Percentiles rank a stretch among this genome's conserved stretches.
Evolutionary conservation across 495 filamentous ascomycete species (phyloP).

Genomic region (Pseudomonodictys pantanalensis): DNA sequence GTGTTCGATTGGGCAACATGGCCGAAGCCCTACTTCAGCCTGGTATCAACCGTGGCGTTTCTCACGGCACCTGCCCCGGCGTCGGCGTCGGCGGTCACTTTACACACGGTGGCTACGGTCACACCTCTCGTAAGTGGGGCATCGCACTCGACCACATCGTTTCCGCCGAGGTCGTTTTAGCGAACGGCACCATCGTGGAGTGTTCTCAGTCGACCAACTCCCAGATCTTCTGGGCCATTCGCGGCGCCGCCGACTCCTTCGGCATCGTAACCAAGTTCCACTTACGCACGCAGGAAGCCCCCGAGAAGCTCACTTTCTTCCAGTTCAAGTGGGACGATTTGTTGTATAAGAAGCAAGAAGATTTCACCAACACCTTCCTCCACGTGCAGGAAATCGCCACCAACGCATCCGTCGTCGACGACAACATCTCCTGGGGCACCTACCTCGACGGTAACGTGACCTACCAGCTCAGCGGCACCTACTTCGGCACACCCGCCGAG

Average conservation of each 20-base stretch:
- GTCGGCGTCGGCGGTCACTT: slow-evolving; percentile 73
- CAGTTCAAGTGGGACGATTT: slow-evolving; percentile 31
- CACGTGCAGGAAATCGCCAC: slow-evolving; percentile 32
- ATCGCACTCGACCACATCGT: slow-evolving; percentile 62
- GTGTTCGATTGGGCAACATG: slow-evolving; percentile 60
- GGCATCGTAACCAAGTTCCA: slow-evolving; percentile 65
- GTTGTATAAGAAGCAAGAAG: background rate
- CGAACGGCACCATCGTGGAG: slow-evolving; percentile 52
- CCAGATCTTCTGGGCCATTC: slow-evolving; percentile 53
- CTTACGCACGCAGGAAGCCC: slow-evolving; percentile 57
- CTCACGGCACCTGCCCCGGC: slow-evolving; percentile 64
- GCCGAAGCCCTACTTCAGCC: slow-evolving; percentile 56
- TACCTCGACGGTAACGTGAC: slow-evolving; percentile 18
- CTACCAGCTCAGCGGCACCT: slow-evolving; percentile 21
- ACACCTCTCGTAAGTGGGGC: slow-evolving; percentile 62
- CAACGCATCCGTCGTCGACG: slow-evolving; percentile 30
- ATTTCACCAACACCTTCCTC: slow-evolving; percentile 28
- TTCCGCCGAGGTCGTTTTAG: slow-evolving; percentile 61
- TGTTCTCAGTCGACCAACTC: slow-evolving; percentile 38
- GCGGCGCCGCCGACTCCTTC: slow-evolving; percentile 60
- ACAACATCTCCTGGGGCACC: slow-evolving; percentile 25
- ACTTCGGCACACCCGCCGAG: slow-evolving; percentile 27
- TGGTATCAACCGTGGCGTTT: slow-evolving; percentile 61
- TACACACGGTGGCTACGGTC: slow-evolving; percentile 67
- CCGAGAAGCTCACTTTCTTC: slow-evolving; percentile 48